phyloP scores from a whole-genome alignment of 1,284 basidiomycete species.

The Tylopilus orsonianus region DNA sequence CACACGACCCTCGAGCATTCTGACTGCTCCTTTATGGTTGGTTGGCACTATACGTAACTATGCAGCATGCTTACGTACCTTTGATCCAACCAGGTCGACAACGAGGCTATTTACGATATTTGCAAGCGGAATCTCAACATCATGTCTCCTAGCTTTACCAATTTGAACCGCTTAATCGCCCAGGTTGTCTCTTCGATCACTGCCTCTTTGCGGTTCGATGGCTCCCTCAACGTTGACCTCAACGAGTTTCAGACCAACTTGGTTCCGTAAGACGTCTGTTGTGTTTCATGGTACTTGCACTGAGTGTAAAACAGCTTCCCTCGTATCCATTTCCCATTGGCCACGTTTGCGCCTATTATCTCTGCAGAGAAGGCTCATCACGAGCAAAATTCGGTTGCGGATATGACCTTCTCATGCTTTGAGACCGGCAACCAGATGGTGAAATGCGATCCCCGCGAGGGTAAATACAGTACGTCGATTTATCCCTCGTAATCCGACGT shows the following conservation, averaged over 20 bases:
- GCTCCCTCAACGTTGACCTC: slow-evolving; percentile 88
- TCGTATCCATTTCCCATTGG: slow-evolving; percentile 91
- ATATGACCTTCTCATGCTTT: slow-evolving; percentile 94
- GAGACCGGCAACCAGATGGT: slow-evolving; percentile 94
- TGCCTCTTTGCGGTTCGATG: slow-evolving; percentile 74
- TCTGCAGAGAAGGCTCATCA: slow-evolving; percentile 79
- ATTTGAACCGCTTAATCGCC: slow-evolving; percentile 87
- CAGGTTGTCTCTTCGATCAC: slow-evolving; percentile 88
- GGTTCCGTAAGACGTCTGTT: slow-evolving; percentile 55
- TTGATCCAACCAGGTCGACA: slow-evolving; percentile 64
- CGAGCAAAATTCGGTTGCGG: slow-evolving; percentile 91
- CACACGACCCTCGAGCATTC: slow-evolving; percentile 99
- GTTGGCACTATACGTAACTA: slow-evolving; percentile 17
- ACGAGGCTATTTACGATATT: slow-evolving; percentile 95
- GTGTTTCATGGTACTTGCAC: slow-evolving; percentile 6
- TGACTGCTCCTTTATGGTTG: slow-evolving; percentile 98
- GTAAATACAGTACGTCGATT: slow-evolving; percentile 76
- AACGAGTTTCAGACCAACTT: slow-evolving; percentile 95
- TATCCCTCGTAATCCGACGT: neutral
- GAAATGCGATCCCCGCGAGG: slow-evolving; percentile 77
- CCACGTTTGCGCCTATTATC: slow-evolving; percentile 89
- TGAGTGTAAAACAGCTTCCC: slow-evolving; percentile 49
- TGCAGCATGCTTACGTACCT: slow-evolving; percentile 5
- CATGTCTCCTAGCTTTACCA: slow-evolving; percentile 78
- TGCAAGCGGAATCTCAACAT: slow-evolving; percentile 89